phyloP scores from a whole-genome alignment of 371 early-diverging fungal species.

The Rhizomucor miehei region DNA sequence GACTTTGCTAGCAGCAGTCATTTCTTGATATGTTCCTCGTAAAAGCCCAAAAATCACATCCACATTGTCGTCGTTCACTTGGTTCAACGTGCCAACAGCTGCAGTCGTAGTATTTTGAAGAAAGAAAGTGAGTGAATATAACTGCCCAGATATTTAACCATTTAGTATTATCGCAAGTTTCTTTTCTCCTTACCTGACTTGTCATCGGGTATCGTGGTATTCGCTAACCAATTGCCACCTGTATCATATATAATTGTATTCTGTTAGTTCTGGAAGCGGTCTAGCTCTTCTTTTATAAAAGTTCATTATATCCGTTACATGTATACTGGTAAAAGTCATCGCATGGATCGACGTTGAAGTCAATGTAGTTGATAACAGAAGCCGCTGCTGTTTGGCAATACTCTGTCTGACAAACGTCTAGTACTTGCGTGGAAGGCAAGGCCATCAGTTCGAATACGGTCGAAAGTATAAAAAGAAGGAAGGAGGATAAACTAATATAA shows the following conservation, averaged over 20 bases:
- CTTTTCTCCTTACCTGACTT: conserved; percentile 27
- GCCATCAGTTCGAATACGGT: too few relatives aligned
- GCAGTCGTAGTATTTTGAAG: not conserved
- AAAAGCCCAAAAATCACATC: not conserved
- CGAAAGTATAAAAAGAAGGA: too few relatives aligned
- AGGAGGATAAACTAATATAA: too few relatives aligned
- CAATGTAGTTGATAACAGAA: conserved; percentile 29
- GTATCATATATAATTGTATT: not conserved
- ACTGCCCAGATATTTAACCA: too few relatives aligned
- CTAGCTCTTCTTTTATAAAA: too few relatives aligned
- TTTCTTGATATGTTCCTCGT: conserved; percentile 17
- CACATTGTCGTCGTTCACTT: not conserved
- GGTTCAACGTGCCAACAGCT: conserved; percentile 4
- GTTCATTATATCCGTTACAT: conserved; percentile 40
- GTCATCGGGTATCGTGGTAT: conserved; percentile 45
- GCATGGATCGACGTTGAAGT: conserved; percentile 40
- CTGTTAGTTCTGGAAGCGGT: too few relatives aligned
- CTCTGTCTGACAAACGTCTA: conserved; percentile 36
- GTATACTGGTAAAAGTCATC: conserved; percentile 48
- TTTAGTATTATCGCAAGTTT: too few relatives aligned
- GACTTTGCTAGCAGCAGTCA: not conserved
- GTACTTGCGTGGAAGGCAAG: too few relatives aligned
- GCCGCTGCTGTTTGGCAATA: conserved; percentile 43
- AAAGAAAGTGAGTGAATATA: not conserved
- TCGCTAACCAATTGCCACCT: conserved; percentile 51